These are phyloP conservation scores for Luvunga scandens DNA, from an alignment of 345 rosid species.

Conservation along the genomic window DNA sequence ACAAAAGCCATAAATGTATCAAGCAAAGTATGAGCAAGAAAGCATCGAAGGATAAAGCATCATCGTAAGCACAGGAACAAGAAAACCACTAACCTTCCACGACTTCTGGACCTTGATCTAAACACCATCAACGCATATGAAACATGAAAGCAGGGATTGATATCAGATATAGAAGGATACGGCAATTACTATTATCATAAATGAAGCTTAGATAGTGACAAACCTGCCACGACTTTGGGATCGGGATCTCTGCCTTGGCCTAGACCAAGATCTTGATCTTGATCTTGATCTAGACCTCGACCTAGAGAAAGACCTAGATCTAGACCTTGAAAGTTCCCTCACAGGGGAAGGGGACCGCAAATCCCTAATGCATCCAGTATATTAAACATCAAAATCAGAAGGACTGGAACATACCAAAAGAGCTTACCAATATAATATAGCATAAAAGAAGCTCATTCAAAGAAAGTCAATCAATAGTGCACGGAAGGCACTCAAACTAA, in stretches of 20 bases:
- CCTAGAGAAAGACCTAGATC: conserved; percentile 39
- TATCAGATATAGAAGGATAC: not conserved
- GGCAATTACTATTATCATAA: conserved; percentile 3
- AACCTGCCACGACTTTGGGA: conserved; percentile 90
- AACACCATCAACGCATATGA: conserved; percentile 23
- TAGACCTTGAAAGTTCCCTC: conserved; percentile 51
- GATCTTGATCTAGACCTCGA: conserved; percentile 55
- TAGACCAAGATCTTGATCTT: conserved; percentile 59
- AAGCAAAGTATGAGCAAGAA: not conserved
- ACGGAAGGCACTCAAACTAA: not conserved
- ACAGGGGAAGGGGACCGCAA: conserved; percentile 70
- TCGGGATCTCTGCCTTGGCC: conserved; percentile 65
- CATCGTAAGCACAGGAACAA: not conserved
- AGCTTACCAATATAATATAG: not conserved
- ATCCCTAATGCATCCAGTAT: conserved; percentile 38
- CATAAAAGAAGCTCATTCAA: not conserved
- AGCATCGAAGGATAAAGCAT: not conserved
- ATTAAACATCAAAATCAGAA: not conserved
- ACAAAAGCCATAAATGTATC: not conserved
- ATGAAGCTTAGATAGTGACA: conserved; percentile 14
- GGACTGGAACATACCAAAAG: not conserved
- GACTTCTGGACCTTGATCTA: conserved; percentile 83
- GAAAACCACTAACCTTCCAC: conserved; percentile 57
- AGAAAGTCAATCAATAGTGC: not conserved
- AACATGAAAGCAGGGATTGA: not conserved